phyloP scores from a whole-genome alignment of 2,329 filamentous ascomycete species.

The Metarhizium guizhouense region DNA sequence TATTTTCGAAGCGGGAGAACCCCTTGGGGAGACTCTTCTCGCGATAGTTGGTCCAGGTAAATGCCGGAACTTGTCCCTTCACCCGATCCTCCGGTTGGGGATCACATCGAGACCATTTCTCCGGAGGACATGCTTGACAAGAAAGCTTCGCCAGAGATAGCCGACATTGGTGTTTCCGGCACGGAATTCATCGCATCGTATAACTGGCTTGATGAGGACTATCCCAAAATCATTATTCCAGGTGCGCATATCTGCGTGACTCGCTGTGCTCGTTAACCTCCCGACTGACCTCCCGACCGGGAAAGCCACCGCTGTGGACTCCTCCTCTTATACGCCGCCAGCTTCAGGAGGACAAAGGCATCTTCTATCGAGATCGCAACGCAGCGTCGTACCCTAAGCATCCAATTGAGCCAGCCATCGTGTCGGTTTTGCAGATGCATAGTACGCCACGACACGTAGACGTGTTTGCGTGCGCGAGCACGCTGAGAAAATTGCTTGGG shows the following conservation, averaged over 20 bases:
- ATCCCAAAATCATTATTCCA: conserved; percentile 7
- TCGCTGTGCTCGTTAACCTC: neutral
- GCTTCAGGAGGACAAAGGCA: conserved; percentile 35
- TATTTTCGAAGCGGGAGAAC: neutral
- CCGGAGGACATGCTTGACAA: neutral
- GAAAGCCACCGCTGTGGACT: conserved; percentile 41
- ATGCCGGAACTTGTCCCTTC: neutral
- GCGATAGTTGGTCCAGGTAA: neutral
- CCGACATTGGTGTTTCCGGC: neutral
- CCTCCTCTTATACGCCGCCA: conserved; percentile 24
- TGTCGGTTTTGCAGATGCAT: conserved; percentile 25
- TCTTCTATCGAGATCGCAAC: conserved; percentile 46
- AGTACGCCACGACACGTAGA: conserved; percentile 29
- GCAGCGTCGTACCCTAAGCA: conserved; percentile 39
- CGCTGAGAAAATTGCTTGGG: conserved; percentile 47
- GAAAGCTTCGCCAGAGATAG: neutral
- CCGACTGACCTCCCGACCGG: conserved; percentile 17
- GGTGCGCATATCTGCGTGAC: neutral
- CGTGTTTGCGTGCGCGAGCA: conserved; percentile 46
- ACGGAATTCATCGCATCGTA: conserved; percentile 22
- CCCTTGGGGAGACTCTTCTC: neutral
- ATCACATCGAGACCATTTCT: neutral
- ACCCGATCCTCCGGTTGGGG: neutral
- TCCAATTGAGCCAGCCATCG: conserved; percentile 41
- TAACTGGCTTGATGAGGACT: conserved; percentile 23